Evolutionary conservation across 768 basidiomycete species (phyloP).

Genomic region (Trametes cinnabarina): DNA sequence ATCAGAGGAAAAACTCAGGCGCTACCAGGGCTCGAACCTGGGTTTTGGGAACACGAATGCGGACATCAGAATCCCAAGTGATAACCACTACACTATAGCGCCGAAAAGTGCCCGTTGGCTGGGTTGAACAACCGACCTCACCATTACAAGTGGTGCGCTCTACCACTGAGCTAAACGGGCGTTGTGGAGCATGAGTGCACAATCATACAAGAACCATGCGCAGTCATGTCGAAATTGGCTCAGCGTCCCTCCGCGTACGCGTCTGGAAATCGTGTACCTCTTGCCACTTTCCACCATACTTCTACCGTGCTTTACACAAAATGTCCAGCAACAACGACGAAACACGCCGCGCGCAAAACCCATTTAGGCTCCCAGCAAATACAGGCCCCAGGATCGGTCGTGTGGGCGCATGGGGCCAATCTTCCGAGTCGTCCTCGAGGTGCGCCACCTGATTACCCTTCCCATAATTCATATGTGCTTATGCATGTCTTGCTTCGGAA

Average conservation of each 20-base stretch:
- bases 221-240: neutral
- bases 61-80: constrained; percentile 6
- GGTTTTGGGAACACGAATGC: constrained; percentile 2
- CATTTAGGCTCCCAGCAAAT: constrained; percentile 16
- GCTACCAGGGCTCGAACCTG: constrained; percentile 9
- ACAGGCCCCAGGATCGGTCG: constrained; percentile 22
- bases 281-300: neutral
- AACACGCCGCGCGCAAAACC: constrained; percentile 2
- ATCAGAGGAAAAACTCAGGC: neutral
- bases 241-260: neutral
- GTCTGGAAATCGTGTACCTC: too few species aligned
- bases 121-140: constrained; percentile 23
- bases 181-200: neutral
- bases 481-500: neutral
- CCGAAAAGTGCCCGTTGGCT: constrained; percentile 16
- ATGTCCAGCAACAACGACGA: constrained; percentile 14
- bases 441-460: neutral
- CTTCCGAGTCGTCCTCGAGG: constrained; percentile 11
- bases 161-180: constrained; percentile 22
- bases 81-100: constrained; percentile 10
- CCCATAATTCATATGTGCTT: neutral
- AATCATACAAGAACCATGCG: neutral
- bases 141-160: constrained; percentile 21
- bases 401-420: constrained; percentile 21
- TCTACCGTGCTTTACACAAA: neutral